Base-by-base conservation (phyloP, 768 basidiomycete species). In the Nidularia pulvinata region DNA sequence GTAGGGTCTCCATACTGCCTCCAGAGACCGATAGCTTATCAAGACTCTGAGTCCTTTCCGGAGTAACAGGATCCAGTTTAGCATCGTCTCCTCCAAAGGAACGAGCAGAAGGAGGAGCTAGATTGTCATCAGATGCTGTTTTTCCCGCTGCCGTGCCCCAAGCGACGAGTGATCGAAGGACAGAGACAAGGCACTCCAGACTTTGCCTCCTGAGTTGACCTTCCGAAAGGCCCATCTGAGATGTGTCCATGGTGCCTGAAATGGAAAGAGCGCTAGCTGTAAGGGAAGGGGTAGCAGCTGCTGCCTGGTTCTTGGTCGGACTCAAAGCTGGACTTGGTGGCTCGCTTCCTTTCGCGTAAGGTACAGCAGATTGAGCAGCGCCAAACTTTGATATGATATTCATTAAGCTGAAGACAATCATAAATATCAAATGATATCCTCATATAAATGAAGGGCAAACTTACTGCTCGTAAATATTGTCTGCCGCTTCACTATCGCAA, bases 401-500 rank as follows among this genome's bases (percentile, higher is more conserved):
- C 79, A 98, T 93, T 47, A 98, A 75, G 63, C 90, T 93, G 43
- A 60, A 54, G 34, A 50, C 42, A n/a, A 43, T 56, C 39, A 48
- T 34, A 47, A 13, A 50, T 7, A 39, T 7, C 10, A 19, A 19
- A 19, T 19, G 19, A 19, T 19, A 19, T 19, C 19, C 19, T 19
- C 19, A 19, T 19, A 19, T 19, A 19, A 19, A 19, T 19, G 19
- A 19, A 19, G 19, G 19, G 19, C 19, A 19, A 7, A 71, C 88
- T 64, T 63, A 93, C 86, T 92, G 91, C 63, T 99, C 97, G 69
- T 98, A 99, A 54, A 98, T 95, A 71, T 99, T 98, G 64, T 97
- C 96, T 7, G 83, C 82, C 4, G 96, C 93, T 55, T 93, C 89
- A 55, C 93, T 84, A 64, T 99, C 97, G 66, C 97, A 99, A 65